phyloP scores from a whole-genome alignment of 495 filamentous ascomycete genomes.

The Penicillium soppii region DNA sequence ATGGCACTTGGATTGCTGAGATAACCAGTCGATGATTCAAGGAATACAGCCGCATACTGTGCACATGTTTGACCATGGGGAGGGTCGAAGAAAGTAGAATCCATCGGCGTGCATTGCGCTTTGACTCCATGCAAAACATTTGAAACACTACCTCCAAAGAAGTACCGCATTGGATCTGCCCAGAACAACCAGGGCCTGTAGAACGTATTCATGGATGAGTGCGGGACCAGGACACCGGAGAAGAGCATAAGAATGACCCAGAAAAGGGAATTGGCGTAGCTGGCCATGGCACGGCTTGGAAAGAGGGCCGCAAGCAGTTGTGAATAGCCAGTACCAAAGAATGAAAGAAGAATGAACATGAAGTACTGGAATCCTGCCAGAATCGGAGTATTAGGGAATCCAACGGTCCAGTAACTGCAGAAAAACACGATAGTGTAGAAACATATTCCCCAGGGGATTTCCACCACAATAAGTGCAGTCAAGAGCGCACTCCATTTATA shows the following conservation, averaged over 20 bases:
- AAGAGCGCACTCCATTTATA: constrained; percentile 1
- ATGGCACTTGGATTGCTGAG: no score
- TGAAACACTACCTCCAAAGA: not conserved
- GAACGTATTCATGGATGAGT: not conserved
- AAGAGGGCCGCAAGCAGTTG: not conserved
- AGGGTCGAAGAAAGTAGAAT: not conserved
- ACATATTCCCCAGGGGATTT: not conserved
- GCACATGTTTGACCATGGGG: not conserved
- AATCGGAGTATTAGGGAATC: not conserved
- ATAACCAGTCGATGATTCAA: no score
- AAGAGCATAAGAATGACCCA: constrained; percentile 4
- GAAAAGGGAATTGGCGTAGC: constrained; percentile 2
- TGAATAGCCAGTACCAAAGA: not conserved
- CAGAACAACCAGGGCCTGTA: constrained; percentile 6
- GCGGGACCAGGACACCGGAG: not conserved
- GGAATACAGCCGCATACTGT: no score
- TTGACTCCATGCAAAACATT: not conserved
- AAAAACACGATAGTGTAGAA: not conserved
- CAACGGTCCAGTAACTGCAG: constrained; percentile 1
- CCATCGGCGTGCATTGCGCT: not conserved
- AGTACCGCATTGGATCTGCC: constrained; percentile 1
- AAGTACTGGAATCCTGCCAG: constrained; percentile 1
- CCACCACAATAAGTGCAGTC: not conserved
- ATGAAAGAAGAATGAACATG: not conserved
- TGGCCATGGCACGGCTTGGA: constrained; percentile 1